A percentile compares a stretch with the other conserved stretches of the same genome.
These are phyloP conservation scores for Zizania latifolia DNA, from an alignment of 176 grass and related monocot species.

Conservation along the genomic window DNA sequence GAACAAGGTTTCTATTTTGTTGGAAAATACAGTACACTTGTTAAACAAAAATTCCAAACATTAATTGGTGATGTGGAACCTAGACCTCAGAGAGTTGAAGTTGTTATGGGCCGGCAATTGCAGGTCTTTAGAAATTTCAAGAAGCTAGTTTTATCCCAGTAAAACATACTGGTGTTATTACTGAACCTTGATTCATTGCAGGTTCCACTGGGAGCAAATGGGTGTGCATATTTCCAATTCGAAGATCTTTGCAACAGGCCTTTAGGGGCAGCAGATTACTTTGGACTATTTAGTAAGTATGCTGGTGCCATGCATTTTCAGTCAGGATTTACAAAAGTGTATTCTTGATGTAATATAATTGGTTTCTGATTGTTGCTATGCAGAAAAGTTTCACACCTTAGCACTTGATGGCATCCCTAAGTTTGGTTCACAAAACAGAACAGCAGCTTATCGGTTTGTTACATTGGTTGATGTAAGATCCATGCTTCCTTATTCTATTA, in stretches of 20 bases:
- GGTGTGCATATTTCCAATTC: constrained; percentile 86
- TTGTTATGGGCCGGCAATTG: constrained; percentile 88
- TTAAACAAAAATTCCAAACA: constrained; percentile 67
- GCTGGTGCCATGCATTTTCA: background rate
- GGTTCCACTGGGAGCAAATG: constrained; percentile 79
- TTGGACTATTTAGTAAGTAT: constrained; percentile 87
- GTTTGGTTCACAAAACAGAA: constrained; percentile 75
- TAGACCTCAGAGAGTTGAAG: constrained; percentile 65
- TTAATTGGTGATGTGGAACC: constrained; percentile 74
- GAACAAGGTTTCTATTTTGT: constrained; percentile 88
- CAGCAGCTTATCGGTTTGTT: constrained; percentile 83
- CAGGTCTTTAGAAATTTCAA: constrained; percentile 46
- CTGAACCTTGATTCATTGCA: constrained; percentile 28
- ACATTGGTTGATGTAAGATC: constrained; percentile 85
- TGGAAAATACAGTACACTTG: constrained; percentile 49
- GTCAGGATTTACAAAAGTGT: background rate
- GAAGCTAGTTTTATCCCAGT: background rate
- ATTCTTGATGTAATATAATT: background rate
- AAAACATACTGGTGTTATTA: background rate
- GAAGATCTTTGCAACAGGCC: constrained; percentile 92
- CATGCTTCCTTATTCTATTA: background rate
- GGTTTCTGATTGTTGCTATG: background rate
- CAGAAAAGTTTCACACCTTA: constrained; percentile 92
- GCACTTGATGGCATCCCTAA: constrained; percentile 78
- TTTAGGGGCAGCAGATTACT: constrained; percentile 93